phyloP scores from a whole-genome alignment of 257 asterid genomes.

The Fraxinus cuspidata region DNA sequence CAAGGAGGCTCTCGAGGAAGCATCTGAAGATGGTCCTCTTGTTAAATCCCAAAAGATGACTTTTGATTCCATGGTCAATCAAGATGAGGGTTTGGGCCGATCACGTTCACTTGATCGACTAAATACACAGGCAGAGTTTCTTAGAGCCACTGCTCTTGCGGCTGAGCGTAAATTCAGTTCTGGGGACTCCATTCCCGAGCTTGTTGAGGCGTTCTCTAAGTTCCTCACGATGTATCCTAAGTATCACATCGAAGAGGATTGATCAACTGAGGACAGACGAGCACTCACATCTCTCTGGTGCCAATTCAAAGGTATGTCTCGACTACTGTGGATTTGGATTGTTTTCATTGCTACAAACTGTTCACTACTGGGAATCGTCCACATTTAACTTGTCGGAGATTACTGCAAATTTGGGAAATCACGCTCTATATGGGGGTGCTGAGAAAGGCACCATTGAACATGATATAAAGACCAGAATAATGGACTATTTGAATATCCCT shows the following conservation, averaged over 20 bases:
- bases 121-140: constrained; percentile 36
- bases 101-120: constrained; percentile 35
- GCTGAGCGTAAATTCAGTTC: constrained; percentile 25
- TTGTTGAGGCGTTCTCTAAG: constrained; percentile 29
- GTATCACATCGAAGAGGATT: constrained; percentile 34
- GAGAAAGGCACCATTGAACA: constrained; percentile 38
- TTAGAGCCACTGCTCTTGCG: constrained; percentile 33
- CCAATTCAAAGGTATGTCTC: constrained; percentile 41
- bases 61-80: too few species aligned
- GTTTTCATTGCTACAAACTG: constrained; percentile 35
- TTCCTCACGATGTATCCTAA: constrained; percentile 33
- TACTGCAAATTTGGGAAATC: constrained; percentile 38
- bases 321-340: constrained; percentile 46
- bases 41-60: background rate
- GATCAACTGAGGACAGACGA: constrained; percentile 40
- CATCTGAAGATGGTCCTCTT: constrained; percentile 34
- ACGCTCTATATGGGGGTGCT: constrained; percentile 36
- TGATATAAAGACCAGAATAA: constrained; percentile 36
- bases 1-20: constrained; percentile 39
- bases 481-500: constrained; percentile 42
- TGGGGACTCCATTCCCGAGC: constrained; percentile 30
- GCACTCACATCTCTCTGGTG: constrained; percentile 29
- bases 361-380: constrained; percentile 35
- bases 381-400: constrained; percentile 38
- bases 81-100: too few species aligned